Evolutionary conservation across 2,329 filamentous ascomycete species (phyloP), one percentile per base, ranked within the genome.

Genomic region (Cytospora leucostoma): DNA sequence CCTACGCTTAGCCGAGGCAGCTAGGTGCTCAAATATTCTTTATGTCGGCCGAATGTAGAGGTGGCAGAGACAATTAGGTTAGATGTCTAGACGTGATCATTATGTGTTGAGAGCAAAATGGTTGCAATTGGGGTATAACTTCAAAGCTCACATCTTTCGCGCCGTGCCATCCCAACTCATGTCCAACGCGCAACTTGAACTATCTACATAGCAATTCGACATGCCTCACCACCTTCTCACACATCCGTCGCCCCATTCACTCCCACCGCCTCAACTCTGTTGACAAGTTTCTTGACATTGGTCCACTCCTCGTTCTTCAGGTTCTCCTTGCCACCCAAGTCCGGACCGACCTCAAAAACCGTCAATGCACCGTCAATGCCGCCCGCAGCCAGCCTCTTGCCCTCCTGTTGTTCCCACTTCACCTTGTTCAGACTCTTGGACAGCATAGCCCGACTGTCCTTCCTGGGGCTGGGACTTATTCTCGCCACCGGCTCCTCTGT

Each of bases 341-440:
- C 86, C 70, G 83, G 80, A 32, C 92, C 89, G 62, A 99, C 94
- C 77, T 99, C 95, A 72, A 98, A 99, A 8, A 99, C 87, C 0
- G 91, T 97, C 27, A 97, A 82, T 1, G 92, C 87, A 12, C 94
- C 94, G 72, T 97, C 93, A 66, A 99, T 89, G 4, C 95, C 95
- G 52, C 95, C 96, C 0, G 93, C 93, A 1, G 94, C 95, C 57
- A 98, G 79, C 58, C 91, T 85, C 76, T 90, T 90, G 56, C 95
- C 96, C 73, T 97, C 93, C 52, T 87, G 89, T 70, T 88, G 87
- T 77, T 99, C 95, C 95, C 95, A 99, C 0, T 92, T 90, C 51
- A 97, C 81, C 79, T 95, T 96, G 76, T 99, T 99, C 71, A 99
- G 78, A 74, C 93, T 96, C 78, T 92, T 90, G 63, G 89, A 91